A percentile compares a stretch with the other conserved stretches of the same genome.
phyloP scores from a whole-genome alignment of 1,284 basidiomycete species.

The Tilletia caries region DNA sequence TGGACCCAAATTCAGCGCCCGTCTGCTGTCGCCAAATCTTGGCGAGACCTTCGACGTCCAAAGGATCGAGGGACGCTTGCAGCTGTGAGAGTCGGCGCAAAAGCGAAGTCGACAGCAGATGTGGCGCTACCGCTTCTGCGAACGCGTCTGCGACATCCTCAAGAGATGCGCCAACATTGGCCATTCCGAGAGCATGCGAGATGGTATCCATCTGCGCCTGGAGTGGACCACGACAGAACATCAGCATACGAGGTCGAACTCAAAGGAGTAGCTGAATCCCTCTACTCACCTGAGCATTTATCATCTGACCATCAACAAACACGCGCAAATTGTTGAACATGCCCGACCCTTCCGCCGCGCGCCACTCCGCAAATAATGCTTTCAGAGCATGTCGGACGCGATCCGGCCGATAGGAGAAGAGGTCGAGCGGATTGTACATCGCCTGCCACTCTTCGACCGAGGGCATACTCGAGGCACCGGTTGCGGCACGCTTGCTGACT shows the following conservation, averaged over 20 bases:
- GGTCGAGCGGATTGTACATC: constrained; percentile 10
- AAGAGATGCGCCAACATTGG: neutral
- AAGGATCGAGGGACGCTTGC: constrained; percentile 72
- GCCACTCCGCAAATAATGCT: neutral
- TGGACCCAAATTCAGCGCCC: constrained; percentile 7
- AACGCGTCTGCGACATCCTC: neutral
- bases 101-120: constrained; percentile 38
- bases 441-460: constrained; percentile 5
- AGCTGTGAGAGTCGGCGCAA: constrained; percentile 64
- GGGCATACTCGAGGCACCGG: neutral
- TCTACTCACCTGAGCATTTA: neutral
- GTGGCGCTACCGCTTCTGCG: neutral
- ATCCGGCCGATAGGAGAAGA: neutral
- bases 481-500: neutral
- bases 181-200: neutral
- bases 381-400: neutral
- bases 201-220: neutral
- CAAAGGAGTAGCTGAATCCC: no score
- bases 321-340: constrained; percentile 14
- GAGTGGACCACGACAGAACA: no score
- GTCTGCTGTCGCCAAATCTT: neutral
- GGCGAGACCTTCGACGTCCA: constrained; percentile 75
- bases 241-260: no score
- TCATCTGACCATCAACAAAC: neutral
- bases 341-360: constrained; percentile 6